Conservation (phyloP, 2,329 filamentous ascomycete species). For the Paracoccidioides lutzii region DNA sequence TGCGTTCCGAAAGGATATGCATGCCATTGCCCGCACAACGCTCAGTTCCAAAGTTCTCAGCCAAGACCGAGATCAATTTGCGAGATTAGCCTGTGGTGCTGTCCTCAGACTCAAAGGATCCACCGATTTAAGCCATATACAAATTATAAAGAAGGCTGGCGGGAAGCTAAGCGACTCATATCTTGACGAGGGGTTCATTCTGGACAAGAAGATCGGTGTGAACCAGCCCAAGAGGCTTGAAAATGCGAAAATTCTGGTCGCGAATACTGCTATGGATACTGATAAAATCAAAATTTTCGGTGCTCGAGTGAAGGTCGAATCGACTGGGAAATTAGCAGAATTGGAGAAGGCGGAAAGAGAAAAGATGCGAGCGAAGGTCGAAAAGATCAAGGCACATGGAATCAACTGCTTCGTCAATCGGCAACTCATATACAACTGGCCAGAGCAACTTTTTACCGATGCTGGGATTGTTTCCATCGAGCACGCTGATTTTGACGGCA, state of each 20-base stretch:
- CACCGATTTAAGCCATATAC: constrained; percentile 90
- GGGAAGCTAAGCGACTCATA: constrained; percentile 97
- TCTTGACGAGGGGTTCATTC: constrained; percentile 92
- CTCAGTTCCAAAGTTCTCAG: constrained; percentile 90
- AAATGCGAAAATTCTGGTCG: constrained; percentile 95
- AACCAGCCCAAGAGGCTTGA: constrained; percentile 96
- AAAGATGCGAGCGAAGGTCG: constrained; percentile 99
- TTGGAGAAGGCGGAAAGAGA: constrained; percentile 96
- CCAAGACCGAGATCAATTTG: constrained; percentile 87
- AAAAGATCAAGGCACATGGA: constrained; percentile 95
- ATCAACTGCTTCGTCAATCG: constrained; percentile 99
- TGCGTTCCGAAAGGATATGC: constrained; percentile 77
- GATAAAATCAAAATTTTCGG: constrained; percentile 99
- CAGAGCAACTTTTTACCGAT: constrained; percentile 95
- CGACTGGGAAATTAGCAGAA: constrained; percentile 93
- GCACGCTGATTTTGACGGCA: constrained; percentile 96
- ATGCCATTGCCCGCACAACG: constrained; percentile 85
- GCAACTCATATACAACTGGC: constrained; percentile 99
- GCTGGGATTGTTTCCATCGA: constrained; percentile 97
- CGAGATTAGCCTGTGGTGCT: constrained; percentile 78
- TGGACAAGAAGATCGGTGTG: constrained; percentile 98
- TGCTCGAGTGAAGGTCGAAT: constrained; percentile 88
- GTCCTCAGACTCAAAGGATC: constrained; percentile 81
- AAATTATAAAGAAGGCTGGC: constrained; percentile 98
- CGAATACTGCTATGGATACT: constrained; percentile 98